Percentiles rank a stretch among this genome's conserved stretches.
Conservation (phyloP, 2,329 filamentous ascomycete genomes). For the Ophiosphaerella korrae region DNA sequence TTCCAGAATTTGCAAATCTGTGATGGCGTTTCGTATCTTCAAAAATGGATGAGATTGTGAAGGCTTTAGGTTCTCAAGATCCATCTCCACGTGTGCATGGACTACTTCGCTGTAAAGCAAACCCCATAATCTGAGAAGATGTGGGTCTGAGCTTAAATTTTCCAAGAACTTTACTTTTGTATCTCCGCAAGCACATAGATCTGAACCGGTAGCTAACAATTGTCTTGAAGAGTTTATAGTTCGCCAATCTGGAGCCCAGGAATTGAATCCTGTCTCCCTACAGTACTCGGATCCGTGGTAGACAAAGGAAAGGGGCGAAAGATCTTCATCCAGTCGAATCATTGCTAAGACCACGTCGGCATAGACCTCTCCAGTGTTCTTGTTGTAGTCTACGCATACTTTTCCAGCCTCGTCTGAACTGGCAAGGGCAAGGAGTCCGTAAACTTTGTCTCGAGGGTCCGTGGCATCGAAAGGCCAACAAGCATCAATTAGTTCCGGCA, state of each 20-base stretch:
- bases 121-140: background rate
- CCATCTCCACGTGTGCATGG: background rate
- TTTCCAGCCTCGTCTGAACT: background rate
- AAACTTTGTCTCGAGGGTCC: conserved; percentile 11
- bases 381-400: conserved; percentile 3
- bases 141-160: background rate
- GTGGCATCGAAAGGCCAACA: conserved; percentile 1
- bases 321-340: background rate
- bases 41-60: background rate
- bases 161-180: background rate
- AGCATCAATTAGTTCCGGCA: background rate
- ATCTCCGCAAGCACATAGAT: background rate
- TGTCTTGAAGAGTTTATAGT: background rate
- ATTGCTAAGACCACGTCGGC: background rate
- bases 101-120: background rate
- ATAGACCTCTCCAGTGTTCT: conserved; percentile 1
- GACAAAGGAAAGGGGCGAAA: background rate
- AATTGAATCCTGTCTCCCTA: background rate
- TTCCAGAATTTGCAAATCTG: background rate
- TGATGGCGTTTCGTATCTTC: background rate
- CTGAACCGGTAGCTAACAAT: background rate
- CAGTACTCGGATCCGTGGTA: background rate
- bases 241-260: conserved; percentile 3
- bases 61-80: background rate
- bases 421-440: conserved; percentile 5